These are phyloP conservation scores for Apiotrichum laibachii DNA, from an alignment of 1,284 basidiomycete species.

Conservation along the genomic window DNA sequence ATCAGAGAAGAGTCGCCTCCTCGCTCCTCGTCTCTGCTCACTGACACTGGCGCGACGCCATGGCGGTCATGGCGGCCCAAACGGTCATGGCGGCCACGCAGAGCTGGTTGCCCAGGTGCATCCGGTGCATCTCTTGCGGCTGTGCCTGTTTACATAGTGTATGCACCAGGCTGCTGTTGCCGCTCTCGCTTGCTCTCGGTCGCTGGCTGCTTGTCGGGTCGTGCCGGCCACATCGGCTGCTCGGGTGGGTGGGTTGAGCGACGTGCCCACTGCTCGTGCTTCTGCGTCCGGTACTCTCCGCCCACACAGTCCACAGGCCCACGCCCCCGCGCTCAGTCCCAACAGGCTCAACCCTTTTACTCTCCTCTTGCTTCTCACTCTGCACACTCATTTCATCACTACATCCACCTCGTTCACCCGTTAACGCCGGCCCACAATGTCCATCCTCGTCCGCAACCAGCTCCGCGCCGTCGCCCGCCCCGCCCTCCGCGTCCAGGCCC, in stretches of 20 bases:
- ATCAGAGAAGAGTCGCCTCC: too few relatives aligned
- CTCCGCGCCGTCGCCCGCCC: slow-evolving; percentile 7
- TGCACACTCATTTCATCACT: neutral
- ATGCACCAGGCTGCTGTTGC: too few relatives aligned
- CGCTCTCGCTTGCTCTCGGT: neutral
- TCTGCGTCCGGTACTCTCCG: neutral
- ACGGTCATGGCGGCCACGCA: neutral
- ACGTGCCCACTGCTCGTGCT: neutral
- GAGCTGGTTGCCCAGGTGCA: neutral
- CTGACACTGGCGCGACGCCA: too few relatives aligned
- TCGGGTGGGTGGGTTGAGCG: neutral
- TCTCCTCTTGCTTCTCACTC: neutral
- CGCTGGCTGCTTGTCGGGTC: neutral
- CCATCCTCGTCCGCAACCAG: slow-evolving; percentile 6
- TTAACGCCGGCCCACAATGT: neutral
- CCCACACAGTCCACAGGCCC: neutral
- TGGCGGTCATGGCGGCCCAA: too few relatives aligned
- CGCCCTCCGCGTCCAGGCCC: slow-evolving; percentile 5
- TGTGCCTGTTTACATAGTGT: too few relatives aligned
- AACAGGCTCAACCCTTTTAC: neutral
- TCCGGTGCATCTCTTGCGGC: too few relatives aligned
- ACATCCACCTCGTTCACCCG: neutral
- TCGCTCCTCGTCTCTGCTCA: too few relatives aligned
- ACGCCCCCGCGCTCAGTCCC: neutral
- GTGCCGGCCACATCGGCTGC: neutral